A percentile compares a stretch with the other conserved stretches of the same genome.
phyloP scores from a whole-genome alignment of 2,329 filamentous ascomycete species.

The Aspergillus sp. region DNA sequence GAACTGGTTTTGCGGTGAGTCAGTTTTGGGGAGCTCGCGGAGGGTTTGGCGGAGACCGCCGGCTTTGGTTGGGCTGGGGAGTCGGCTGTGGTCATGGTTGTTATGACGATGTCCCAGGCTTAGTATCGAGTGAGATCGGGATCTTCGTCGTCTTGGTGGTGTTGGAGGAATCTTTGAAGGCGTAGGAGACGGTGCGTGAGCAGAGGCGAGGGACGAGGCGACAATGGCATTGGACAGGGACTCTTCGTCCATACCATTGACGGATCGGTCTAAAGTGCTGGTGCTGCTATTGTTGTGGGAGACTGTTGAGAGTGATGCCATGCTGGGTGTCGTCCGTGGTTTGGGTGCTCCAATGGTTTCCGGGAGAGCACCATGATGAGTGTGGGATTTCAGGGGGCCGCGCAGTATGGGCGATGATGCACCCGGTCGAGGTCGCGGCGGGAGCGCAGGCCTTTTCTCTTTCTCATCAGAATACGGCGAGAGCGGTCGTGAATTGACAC shows the following conservation, averaged over 20 bases:
- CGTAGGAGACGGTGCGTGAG: constrained; percentile 21
- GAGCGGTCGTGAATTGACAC: neutral
- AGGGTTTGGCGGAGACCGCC: constrained; percentile 34
- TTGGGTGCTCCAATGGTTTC: constrained; percentile 6
- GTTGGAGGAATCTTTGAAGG: constrained; percentile 33
- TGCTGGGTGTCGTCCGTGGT: constrained; percentile 18
- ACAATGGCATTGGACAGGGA: constrained; percentile 40
- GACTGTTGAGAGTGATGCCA: constrained; percentile 17
- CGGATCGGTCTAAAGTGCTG: constrained; percentile 15
- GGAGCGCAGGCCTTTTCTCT: constrained; percentile 18
- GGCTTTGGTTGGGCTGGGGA: constrained; percentile 28
- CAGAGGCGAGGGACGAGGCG: constrained; percentile 40
- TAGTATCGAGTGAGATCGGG: constrained; percentile 30
- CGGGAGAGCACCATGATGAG: constrained; percentile 2
- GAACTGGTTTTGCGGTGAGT: constrained; percentile 13
- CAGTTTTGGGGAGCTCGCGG: constrained; percentile 29
- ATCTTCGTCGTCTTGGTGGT: constrained; percentile 31
- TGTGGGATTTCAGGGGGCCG: constrained; percentile 2
- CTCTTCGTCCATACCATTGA: constrained; percentile 24
- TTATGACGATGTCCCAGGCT: constrained; percentile 1
- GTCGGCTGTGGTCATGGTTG: constrained; percentile 8
- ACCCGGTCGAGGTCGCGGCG: constrained; percentile 14
- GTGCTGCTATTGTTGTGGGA: constrained; percentile 19
- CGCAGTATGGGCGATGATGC: neutral
- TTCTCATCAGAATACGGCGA: constrained; percentile 7